These are phyloP conservation scores for Phytophthora citricola DNA, from an alignment of 352 stramenopile species.

Conservation along the genomic window DNA sequence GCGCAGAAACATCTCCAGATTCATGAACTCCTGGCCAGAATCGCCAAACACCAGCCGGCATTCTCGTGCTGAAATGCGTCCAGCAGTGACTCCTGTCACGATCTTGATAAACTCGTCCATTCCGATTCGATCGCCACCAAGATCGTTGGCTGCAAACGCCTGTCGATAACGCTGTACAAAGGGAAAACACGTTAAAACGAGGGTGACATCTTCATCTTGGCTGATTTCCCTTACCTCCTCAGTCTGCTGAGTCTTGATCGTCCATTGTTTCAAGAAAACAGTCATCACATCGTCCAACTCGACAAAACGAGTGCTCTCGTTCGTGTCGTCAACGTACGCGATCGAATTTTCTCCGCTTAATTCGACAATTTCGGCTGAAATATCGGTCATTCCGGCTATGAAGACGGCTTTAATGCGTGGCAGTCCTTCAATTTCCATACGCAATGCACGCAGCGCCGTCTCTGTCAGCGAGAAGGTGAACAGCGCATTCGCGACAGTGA, in stretches of 20 bases:
- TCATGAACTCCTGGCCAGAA: conserved; percentile 65
- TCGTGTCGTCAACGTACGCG: conserved; percentile 5
- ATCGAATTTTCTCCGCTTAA: conserved; percentile 2
- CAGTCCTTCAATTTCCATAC: conserved; percentile 44
- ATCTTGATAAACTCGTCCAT: conserved; percentile 81
- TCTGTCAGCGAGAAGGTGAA: conserved; percentile 58
- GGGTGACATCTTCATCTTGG: no score
- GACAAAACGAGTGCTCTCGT: conserved; percentile 30
- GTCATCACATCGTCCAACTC: conserved; percentile 77
- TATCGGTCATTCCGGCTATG: conserved; percentile 8
- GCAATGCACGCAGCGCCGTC: conserved; percentile 41
- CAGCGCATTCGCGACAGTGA: conserved; percentile 40
- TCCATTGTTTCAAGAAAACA: conserved; percentile 67
- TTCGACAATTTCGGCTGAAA: conserved; percentile 10
- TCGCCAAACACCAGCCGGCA: conserved; percentile 75
- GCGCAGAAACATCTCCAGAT: conserved; percentile 58
- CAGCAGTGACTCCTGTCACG: conserved; percentile 63
- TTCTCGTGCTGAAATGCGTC: conserved; percentile 53
- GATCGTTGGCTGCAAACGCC: conserved; percentile 51
- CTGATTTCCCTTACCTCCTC: conserved; percentile 49
- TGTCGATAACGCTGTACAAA: conserved; percentile 52
- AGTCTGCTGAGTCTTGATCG: conserved; percentile 45
- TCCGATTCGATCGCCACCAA: conserved; percentile 57
- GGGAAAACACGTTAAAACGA: background rate
- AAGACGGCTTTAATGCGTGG: conserved; percentile 12